Base-by-base conservation (phyloP, 257 asterid species). In the Solanum clarkiae region DNA sequence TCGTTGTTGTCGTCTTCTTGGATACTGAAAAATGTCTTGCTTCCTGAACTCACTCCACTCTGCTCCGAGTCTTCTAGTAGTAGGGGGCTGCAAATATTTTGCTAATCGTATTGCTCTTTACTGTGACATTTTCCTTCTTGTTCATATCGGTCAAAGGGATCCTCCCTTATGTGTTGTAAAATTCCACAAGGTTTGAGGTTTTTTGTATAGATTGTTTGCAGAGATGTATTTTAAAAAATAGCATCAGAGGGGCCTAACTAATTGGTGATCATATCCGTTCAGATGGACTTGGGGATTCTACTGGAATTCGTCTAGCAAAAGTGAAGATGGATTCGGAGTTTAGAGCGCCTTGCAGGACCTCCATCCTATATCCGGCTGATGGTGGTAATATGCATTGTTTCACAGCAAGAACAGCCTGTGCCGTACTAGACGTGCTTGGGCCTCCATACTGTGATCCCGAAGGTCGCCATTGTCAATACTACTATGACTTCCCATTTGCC, bases 331-430 rank as follows among this genome's bases (percentile, higher is more conserved):
- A 94, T 81, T 86, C 97, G 2, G 95, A 87, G 87, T 88, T 93
- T 85, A 93, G 93, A 0, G 89, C 97, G 5, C 97, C 96, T 12
- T 93, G 97, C 88, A 81, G 70, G 47, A 88, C 98, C 9, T 87
- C 92, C 60, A 92, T 96, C 84, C 94, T 96, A 45, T 96, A 93
- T 84, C 99, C 99, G 0, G 68, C 92, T 14, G 94, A 92, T 8
- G 99, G 97, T 11, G 97, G 99, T 16, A 96, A 96, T 84, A 91
- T 96, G 96, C 99, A 96, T 84, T 88, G 94, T 79, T 93, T 94
- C 88, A 93, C 96, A 3, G 99, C 98, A 55, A 88, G 77, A 89
- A 92, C 98, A 0, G 93, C 98, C 0, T 96, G 99, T 7, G 98
- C 99, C 0, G 93, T 96, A 24, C 93, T 96, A 2, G 99, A 96